Evolutionary conservation across 345 rosid species (phyloP), one percentile per base, ranked within the genome.

Genomic region (Lumnitzera littorea): DNA sequence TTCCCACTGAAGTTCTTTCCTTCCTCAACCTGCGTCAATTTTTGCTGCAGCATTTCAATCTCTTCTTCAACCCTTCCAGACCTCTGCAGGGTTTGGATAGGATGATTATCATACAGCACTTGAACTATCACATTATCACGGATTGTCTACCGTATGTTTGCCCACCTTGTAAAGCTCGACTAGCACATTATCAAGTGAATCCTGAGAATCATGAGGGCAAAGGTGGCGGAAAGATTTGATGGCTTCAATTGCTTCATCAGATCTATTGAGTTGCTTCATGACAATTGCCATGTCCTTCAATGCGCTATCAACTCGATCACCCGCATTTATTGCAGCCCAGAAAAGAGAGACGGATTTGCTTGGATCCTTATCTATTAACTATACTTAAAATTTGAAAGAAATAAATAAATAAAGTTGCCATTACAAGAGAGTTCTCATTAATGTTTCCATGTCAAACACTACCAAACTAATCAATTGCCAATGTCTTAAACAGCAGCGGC

Each of bases 221-320:
- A 67, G 96, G 23, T 76, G 61, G 20, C 99, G 72, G 29, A 94
- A 90, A 8, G 99, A 90, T 67, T 80, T 86, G 71, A 94, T 63
- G 11, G 96, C 99, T 80, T 94, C 95, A n/a, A 94, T 82, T 67
- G 98, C 98, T 73, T 94, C 96, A 68, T 87, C 90, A 0, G 82
- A 53, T 62, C 96, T 63, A 58, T 84, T 81, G 1, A 89, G 62
- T 67, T 94, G 95, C 78, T 87, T 88, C 96, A 90, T 85, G 70
- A 87, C 91, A 14, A 87, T 87, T 0, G 94, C 99, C 99, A 94
- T 68, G 67, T 68, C 72, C 36, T 68, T 68, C 48, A 68, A 24
- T 0, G 72, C 72, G 47, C 72, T 68, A 48, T 68, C 72, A 53
- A 68, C 72, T 36, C 67, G 16, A 20, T 68, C 72, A 23, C 72